phyloP scores from a whole-genome alignment of 768 basidiomycete genomes.

The Trametes meyenii region DNA sequence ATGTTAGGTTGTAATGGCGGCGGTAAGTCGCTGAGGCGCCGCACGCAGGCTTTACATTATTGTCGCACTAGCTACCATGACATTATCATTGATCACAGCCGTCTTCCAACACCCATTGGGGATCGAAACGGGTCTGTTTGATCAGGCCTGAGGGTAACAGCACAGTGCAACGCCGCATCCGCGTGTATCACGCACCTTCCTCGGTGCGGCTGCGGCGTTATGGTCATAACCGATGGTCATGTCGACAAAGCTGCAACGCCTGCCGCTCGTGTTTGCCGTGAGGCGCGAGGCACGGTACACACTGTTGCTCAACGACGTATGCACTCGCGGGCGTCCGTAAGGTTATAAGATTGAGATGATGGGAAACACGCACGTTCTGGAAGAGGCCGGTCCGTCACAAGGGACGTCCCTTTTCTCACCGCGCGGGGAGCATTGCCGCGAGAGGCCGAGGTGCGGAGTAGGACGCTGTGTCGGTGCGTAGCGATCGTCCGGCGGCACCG shows the following conservation, averaged over 20 bases:
- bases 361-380: constrained; percentile 19
- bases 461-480: background rate
- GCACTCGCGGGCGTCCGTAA: constrained; percentile 7
- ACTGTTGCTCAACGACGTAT: constrained; percentile 1
- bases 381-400: constrained; percentile 17
- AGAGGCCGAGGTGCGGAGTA: background rate
- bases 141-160: background rate
- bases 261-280: constrained; percentile 28
- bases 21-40: background rate
- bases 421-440: constrained; percentile 4
- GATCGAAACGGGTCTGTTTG: background rate
- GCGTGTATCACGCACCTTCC: constrained; percentile 19
- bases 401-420: constrained; percentile 14
- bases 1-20: constrained; percentile 22
- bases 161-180: constrained; percentile 11
- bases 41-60: constrained; percentile 20
- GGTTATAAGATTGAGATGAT: constrained; percentile 6
- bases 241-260: constrained; percentile 20
- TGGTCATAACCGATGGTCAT: constrained; percentile 2
- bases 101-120: background rate
- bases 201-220: constrained; percentile 16
- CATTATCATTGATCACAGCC: constrained; percentile 4
- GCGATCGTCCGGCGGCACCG: constrained; percentile 16
- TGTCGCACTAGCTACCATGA: constrained; percentile 19
- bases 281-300: constrained; percentile 21